Evolutionary conservation across 2,329 filamentous ascomycete genomes (phyloP), one percentile per base, ranked within the genome.

Genomic region (Cladosporium sp.): DNA sequence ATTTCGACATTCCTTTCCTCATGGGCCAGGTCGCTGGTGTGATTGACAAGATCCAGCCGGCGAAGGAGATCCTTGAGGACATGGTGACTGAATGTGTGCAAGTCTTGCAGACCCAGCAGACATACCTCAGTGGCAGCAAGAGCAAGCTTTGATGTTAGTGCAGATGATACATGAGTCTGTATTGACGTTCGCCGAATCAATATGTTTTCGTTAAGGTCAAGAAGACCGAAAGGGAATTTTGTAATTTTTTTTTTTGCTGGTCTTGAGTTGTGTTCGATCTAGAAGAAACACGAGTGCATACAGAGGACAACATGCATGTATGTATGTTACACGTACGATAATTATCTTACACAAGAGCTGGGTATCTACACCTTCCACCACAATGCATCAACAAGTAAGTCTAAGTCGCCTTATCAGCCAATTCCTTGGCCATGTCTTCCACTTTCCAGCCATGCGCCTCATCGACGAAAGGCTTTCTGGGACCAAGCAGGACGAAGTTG

Each of bases 21-120:
- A 97, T 97, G 93, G 93, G 93, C 1, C 91, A 96, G 77, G 92
- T 97, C 8, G 89, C 91, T 0, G 92, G 89, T 1, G 82, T 87
- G 1, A 89, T 97, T 59, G 74, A 78, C 36, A 85, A 87, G 65
- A 84, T 97, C 60, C 86, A 94, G 78, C 91, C 92, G 0, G 93
- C 93, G 0, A 83, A 79, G 49, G 82, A 87, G 64, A 96, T 97
- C 76, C 86, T 97, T n/a, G 83, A 86, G 61, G 91, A 95, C 65
- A 97, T 97, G 91, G 89, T 96, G 9, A 75, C 77, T 19, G 87
- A 92, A 72, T 90, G 90, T 1, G 85, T 86, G 8, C 80, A 83
- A 1, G 84, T 88, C 79, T 70, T 95, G 66, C 84, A 79, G 72
- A 70, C 80, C 28, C 88, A 86, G 3, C 76, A 80, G 39, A 74